Evolutionary conservation across 2,329 filamentous ascomycete genomes (phyloP).

Genomic region (Xylariaceae sp.): DNA sequence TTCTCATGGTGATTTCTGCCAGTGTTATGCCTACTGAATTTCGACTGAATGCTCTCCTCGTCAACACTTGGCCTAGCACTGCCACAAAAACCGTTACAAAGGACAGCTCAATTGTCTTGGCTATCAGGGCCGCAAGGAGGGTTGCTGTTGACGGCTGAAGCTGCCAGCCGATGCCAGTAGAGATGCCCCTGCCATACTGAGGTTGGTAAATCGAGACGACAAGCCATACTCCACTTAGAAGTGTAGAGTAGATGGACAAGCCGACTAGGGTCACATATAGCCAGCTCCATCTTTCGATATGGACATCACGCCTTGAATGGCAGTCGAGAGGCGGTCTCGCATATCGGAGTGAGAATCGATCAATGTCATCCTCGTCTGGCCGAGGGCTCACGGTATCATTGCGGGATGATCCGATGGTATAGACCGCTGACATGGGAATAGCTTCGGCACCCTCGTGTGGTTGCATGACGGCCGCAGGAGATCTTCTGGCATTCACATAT

Average conservation of each 20-base stretch:
- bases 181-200: conserved; percentile 58
- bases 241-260: conserved; percentile 61
- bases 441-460: conserved; percentile 15
- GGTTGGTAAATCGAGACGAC: conserved; percentile 60
- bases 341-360: conserved; percentile 20
- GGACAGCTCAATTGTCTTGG: conserved; percentile 74
- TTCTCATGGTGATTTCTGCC: conserved; percentile 74
- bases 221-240: conserved; percentile 65
- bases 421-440: conserved; percentile 17
- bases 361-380: conserved; percentile 12
- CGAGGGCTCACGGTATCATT: too few relatives aligned
- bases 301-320: conserved; percentile 28
- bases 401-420: not conserved
- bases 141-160: conserved; percentile 64
- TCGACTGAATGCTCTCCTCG: conserved; percentile 62
- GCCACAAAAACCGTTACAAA: conserved; percentile 77
- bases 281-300: conserved; percentile 40
- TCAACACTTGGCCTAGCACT: conserved; percentile 72
- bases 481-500: conserved; percentile 7
- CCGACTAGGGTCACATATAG: conserved; percentile 46
- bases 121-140: conserved; percentile 64
- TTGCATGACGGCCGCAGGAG: conserved; percentile 4
- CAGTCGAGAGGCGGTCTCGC: conserved; percentile 29
- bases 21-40: conserved; percentile 65
- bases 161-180: conserved; percentile 43